phyloP scores from a whole-genome alignment of 1,284 basidiomycete species.

The Sutorius eximius region DNA sequence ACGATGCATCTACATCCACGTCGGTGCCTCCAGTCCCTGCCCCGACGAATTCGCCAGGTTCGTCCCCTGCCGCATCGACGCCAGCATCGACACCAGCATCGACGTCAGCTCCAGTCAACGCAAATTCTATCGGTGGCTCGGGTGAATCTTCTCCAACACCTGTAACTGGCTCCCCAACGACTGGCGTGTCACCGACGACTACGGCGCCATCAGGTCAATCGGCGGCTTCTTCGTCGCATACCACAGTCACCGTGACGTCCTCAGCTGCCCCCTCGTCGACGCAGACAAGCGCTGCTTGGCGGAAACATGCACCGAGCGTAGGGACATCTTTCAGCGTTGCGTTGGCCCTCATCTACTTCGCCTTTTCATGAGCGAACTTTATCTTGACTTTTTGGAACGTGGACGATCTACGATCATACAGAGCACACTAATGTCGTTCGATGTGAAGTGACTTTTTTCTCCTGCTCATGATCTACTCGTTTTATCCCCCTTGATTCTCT shows the following conservation, averaged over 20 bases:
- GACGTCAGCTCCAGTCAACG: not conserved
- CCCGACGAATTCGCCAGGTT: constrained; percentile 5
- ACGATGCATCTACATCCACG: constrained; percentile 22
- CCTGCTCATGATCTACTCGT: constrained; percentile 18
- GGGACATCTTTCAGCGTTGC: constrained; percentile 15
- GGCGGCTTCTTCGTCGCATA: constrained; percentile 5
- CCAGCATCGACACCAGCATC: constrained; percentile 16
- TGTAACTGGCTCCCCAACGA: not conserved
- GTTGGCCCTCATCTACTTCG: constrained; percentile 17
- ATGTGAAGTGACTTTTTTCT: constrained; percentile 11
- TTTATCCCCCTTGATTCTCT: not conserved
- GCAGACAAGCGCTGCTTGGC: constrained; percentile 28
- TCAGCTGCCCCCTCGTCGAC: constrained; percentile 12
- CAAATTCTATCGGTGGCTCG: not conserved
- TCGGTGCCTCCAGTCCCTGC: constrained; percentile 13
- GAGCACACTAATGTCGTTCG: constrained; percentile 9
- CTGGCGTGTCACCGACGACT: not conserved
- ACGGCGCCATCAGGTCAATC: not conserved
- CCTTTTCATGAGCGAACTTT: constrained; percentile 21
- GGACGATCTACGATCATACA: constrained; percentile 10
- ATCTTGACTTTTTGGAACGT: constrained; percentile 9
- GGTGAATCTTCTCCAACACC: constrained; percentile 1
- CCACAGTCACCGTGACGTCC: constrained; percentile 5
- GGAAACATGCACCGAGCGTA: constrained; percentile 18
- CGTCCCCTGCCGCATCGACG: constrained; percentile 13